Evolutionary conservation across 139 green algal genomes (phyloP).

Genomic region (Coelastrella sp.): DNA sequence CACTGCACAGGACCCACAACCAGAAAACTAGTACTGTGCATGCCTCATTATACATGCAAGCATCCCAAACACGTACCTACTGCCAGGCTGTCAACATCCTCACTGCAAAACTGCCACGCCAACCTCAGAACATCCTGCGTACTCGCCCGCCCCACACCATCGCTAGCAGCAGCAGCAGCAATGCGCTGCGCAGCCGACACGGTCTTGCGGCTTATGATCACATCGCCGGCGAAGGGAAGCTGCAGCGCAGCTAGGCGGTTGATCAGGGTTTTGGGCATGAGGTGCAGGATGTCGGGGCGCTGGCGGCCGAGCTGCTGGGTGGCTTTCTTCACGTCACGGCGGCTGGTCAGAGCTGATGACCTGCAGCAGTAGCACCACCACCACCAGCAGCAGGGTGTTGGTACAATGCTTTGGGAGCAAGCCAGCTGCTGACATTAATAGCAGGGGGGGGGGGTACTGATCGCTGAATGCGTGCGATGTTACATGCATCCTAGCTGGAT

Average conservation of each 20-base stretch:
- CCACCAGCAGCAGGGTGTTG: not conserved
- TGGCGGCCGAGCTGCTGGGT: slow-evolving; percentile 26
- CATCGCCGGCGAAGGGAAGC: not conserved
- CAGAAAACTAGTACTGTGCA: not conserved
- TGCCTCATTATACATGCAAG: not conserved
- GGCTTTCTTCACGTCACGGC: slow-evolving; percentile 39
- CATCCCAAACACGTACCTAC: not conserved
- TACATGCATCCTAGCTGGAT: too few relatives aligned
- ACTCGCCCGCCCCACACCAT: not conserved
- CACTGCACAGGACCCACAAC: too few relatives aligned
- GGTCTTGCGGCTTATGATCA: not conserved
- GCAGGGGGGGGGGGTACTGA: too few relatives aligned
- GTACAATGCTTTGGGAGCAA: not conserved
- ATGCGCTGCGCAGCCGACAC: not conserved
- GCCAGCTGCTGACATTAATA: too few relatives aligned
- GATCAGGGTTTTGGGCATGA: not conserved
- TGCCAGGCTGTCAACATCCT: not conserved
- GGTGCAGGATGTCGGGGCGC: slow-evolving; percentile 40
- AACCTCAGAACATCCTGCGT: slow-evolving; percentile 40
- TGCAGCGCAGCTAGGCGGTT: not conserved
- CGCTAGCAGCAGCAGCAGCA: not conserved
- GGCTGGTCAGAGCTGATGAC: not conserved
- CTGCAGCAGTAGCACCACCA: not conserved
- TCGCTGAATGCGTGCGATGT: too few relatives aligned
- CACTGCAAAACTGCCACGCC: slow-evolving; percentile 11